Conservation (phyloP, 139 green algal species). For the Chlamydomonas eustigma region DNA sequence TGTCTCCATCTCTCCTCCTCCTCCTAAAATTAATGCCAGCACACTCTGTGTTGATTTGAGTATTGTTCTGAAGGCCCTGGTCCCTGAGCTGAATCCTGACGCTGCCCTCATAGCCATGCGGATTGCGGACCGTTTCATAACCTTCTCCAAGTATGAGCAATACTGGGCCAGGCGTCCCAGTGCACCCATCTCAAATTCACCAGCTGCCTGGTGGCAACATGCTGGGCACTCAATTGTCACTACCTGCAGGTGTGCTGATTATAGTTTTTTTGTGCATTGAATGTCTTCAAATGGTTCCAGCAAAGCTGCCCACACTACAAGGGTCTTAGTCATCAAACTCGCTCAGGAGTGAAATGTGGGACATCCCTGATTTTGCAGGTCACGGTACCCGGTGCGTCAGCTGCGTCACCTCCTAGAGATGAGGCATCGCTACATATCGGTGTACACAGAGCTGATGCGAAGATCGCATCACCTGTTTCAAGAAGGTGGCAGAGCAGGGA, state of each 20-base stretch:
- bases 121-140: constrained; percentile 19
- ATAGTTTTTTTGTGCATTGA: constrained; percentile 1
- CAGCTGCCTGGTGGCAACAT: constrained; percentile 49
- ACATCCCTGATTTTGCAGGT: constrained; percentile 15
- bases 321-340: no score
- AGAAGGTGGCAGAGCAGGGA: not conserved
- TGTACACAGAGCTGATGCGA: not conserved
- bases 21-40: not conserved
- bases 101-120: constrained; percentile 14
- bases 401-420: constrained; percentile 7
- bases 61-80: constrained; percentile 20
- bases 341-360: not conserved
- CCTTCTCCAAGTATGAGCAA: constrained; percentile 22
- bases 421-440: not conserved
- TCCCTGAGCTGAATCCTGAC: constrained; percentile 21
- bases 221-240: constrained; percentile 28
- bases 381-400: constrained; percentile 29
- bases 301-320: no score
- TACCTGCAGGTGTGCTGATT: constrained; percentile 28
- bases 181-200: constrained; percentile 9
- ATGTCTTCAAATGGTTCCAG: not conserved
- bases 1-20: not conserved
- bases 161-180: constrained; percentile 21
- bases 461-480: not conserved
- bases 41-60: constrained; percentile 9